Conservation (phyloP, 441 rosid genomes). For the Macaranga tanarius region DNA sequence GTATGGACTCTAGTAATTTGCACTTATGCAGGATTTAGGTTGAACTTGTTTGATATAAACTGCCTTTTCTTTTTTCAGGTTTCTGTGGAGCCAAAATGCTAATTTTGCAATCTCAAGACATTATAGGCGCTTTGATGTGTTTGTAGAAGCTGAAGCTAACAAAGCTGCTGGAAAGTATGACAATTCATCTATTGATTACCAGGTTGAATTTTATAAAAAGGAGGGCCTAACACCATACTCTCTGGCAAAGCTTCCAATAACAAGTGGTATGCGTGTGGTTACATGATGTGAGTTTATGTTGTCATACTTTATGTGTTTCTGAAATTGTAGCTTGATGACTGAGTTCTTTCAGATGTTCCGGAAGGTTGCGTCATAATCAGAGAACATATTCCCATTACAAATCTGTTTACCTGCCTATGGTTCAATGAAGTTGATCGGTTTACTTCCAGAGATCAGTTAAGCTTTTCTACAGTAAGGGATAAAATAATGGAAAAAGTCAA, state of each 20-base stretch:
- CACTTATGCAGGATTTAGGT: neutral
- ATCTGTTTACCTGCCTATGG: conserved; percentile 81
- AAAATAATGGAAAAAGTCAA: conserved; percentile 62
- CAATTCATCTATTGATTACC: conserved; percentile 73
- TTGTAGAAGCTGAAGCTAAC: conserved; percentile 83
- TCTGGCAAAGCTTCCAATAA: conserved; percentile 75
- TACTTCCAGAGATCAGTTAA: conserved; percentile 85
- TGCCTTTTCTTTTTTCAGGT: conserved; percentile 37
- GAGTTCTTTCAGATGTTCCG: conserved; percentile 70
- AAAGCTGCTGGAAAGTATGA: conserved; percentile 85
- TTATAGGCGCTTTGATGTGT: conserved; percentile 78
- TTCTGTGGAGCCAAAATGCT: conserved; percentile 75
- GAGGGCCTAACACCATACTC: conserved; percentile 85
- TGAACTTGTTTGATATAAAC: neutral
- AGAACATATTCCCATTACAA: conserved; percentile 74
- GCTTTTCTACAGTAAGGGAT: conserved; percentile 81
- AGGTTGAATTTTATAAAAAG: conserved; percentile 66
- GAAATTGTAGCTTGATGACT: conserved; percentile 17
- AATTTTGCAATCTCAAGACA: conserved; percentile 82
- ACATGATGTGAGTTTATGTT: neutral
- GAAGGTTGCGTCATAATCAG: conserved; percentile 84
- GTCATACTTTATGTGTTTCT: neutral
- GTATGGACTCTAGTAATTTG: neutral
- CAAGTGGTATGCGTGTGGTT: conserved; percentile 57
- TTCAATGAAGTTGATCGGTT: conserved; percentile 90